Percentiles rank a stretch among this genome's conserved stretches.
Evolutionary conservation across 768 basidiomycete species (phyloP).

Genomic region (Melanogaster broomeanus): DNA sequence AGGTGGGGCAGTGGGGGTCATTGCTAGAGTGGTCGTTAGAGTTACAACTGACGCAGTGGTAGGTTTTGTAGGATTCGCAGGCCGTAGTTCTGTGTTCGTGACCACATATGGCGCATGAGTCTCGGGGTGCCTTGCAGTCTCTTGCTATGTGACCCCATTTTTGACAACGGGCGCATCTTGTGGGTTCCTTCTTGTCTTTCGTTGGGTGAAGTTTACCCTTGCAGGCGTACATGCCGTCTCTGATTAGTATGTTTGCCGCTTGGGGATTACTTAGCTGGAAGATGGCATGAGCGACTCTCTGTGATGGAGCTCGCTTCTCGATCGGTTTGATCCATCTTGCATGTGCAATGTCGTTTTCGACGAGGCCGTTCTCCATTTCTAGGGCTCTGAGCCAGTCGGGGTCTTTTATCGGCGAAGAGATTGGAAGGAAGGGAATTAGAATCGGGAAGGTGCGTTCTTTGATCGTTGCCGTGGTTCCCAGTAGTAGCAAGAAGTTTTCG

Average conservation of each 20-base stretch:
- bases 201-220: conserved; percentile 1
- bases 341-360: not conserved
- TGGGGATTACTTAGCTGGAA: not conserved
- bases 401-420: not conserved
- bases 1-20: not conserved
- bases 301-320: fast-evolving
- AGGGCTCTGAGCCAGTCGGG: not conserved
- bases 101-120: not conserved
- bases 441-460: not conserved
- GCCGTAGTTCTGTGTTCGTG: not conserved
- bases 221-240: not conserved
- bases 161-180: not conserved
- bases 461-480: not conserved
- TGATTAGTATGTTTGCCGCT: not conserved
- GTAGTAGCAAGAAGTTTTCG: not conserved
- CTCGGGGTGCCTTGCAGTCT: not conserved
- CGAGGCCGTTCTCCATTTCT: not conserved
- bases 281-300: not conserved
- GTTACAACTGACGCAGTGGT: not conserved
- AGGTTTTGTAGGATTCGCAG: not conserved
- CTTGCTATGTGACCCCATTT: not conserved
- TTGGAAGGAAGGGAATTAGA: not conserved
- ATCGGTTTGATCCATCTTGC: conserved; percentile 1
- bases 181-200: not conserved
- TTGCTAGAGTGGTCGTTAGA: too few relatives aligned